These are phyloP conservation scores for Suhomyces vadensis DNA, from an alignment of 805 yeast genomes.

Conservation along the genomic window DNA sequence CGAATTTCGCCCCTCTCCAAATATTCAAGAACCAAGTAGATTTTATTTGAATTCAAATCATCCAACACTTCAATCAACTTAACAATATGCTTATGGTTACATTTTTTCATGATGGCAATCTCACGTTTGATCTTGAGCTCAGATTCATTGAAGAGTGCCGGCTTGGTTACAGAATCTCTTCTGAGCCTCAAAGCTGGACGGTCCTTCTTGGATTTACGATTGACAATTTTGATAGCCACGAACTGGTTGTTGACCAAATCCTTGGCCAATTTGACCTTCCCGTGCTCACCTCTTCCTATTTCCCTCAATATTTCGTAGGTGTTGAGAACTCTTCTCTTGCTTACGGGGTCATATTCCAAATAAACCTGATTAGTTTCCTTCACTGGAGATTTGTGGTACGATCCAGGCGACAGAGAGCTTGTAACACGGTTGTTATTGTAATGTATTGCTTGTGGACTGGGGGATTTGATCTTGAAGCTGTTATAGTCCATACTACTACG, in stretches of 20 bases:
- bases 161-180: constrained; percentile 17
- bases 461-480: not conserved
- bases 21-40: constrained; percentile 87
- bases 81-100: constrained; percentile 44
- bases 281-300: constrained; percentile 96
- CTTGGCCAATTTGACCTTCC: constrained; percentile 91
- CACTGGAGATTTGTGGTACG: constrained; percentile 38
- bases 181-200: constrained; percentile 34
- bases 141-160: constrained; percentile 21
- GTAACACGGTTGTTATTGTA: no score
- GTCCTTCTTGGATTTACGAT: constrained; percentile 53
- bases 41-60: constrained; percentile 78
- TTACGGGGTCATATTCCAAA: constrained; percentile 86
- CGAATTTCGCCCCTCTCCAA: constrained; percentile 86
- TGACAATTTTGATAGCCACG: constrained; percentile 94
- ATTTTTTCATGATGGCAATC: constrained; percentile 50
- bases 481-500: not conserved
- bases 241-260: constrained; percentile 62
- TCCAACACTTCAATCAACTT: constrained; percentile 67
- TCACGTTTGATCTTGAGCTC: constrained; percentile 42
- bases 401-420: constrained; percentile 2
- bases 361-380: constrained; percentile 81
- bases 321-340: constrained; percentile 77
- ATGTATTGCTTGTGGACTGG: not conserved
- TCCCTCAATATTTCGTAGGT: constrained; percentile 86